Evolutionary conservation across 78 protist species (phyloP).

Genomic region (Dictyostelium brefeldianum): DNA sequence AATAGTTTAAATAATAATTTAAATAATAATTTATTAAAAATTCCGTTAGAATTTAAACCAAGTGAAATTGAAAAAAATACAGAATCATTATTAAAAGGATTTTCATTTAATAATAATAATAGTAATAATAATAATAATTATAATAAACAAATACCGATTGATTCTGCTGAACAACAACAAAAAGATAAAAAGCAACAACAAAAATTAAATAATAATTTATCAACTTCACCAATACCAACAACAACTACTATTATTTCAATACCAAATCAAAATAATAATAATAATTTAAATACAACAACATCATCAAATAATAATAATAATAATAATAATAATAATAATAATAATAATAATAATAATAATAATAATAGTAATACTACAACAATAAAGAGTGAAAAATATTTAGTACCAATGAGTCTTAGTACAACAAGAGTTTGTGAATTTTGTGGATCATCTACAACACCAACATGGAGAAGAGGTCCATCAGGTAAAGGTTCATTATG

Average conservation of each 20-base stretch:
- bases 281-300: background rate
- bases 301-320: background rate
- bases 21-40: constrained; percentile 20
- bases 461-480: constrained; percentile 88
- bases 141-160: background rate
- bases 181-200: background rate
- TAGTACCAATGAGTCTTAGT: background rate
- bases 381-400: background rate
- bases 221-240: background rate
- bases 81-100: constrained; percentile 30
- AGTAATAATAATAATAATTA: background rate
- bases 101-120: background rate
- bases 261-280: background rate
- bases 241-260: background rate
- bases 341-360: background rate
- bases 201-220: background rate
- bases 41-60: constrained; percentile 28
- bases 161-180: background rate
- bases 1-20: constrained; percentile 1
- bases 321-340: too few species aligned
- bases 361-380: background rate
- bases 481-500: constrained; percentile 86
- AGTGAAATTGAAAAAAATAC: constrained; percentile 11
- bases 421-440: constrained; percentile 79
- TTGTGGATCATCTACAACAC: constrained; percentile 70